Evolutionary conservation across 2,329 filamentous ascomycete species (phyloP).

Genomic region (Fusarium globosum): DNA sequence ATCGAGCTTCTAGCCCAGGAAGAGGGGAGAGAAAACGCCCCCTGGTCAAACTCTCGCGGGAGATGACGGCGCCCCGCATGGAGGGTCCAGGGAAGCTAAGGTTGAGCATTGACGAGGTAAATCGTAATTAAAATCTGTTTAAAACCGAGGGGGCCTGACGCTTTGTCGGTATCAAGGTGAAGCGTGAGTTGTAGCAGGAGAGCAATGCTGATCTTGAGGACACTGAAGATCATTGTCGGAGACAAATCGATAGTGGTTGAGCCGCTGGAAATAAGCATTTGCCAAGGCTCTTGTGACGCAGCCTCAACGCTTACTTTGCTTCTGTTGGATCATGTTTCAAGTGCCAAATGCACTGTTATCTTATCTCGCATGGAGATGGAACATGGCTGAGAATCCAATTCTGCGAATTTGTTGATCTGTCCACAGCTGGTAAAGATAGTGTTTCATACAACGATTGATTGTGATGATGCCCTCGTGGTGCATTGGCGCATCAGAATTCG

Average conservation of each 20-base stretch:
- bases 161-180: conserved; percentile 2
- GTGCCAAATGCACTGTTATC: background rate
- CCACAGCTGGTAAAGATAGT: background rate
- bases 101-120: conserved; percentile 24
- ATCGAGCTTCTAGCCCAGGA: background rate
- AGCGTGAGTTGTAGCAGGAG: conserved; percentile 12
- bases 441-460: background rate
- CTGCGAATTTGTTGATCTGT: background rate
- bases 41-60: conserved; percentile 11
- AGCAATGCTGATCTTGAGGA: background rate
- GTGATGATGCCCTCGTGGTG: background rate
- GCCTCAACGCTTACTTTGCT: background rate
- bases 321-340: background rate
- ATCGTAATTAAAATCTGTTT: conserved; percentile 21
- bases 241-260: background rate
- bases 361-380: background rate
- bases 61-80: conserved; percentile 25
- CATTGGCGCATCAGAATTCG: background rate
- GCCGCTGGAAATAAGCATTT: conserved; percentile 11
- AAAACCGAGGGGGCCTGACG: conserved; percentile 2
- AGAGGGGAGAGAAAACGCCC: background rate
- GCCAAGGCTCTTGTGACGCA: conserved; percentile 11
- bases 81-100: background rate
- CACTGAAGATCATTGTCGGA: background rate
- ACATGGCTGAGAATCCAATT: background rate